Evolutionary conservation across 2,329 filamentous ascomycete species (phyloP).

Genomic region (Stemphylium beticola): DNA sequence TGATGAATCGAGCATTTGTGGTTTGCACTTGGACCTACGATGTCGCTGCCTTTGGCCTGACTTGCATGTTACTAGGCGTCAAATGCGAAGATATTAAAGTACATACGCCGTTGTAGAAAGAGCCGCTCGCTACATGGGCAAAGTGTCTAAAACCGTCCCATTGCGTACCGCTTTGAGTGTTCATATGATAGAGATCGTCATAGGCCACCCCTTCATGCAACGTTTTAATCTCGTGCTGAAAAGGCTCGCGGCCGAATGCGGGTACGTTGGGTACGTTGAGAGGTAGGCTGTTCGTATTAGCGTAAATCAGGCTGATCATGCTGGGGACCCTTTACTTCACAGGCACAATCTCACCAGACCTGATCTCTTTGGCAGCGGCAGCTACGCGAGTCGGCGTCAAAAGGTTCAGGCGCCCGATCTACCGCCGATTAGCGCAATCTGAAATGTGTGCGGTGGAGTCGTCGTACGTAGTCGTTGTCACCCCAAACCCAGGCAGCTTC

Average conservation of each 20-base stretch:
- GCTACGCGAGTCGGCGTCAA: conserved; percentile 62
- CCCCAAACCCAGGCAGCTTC: conserved; percentile 68
- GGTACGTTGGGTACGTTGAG: conserved; percentile 60
- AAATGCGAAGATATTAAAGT: background rate
- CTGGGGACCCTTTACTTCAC: conserved; percentile 54
- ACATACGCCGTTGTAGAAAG: conserved; percentile 51
- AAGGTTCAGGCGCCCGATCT: conserved; percentile 61
- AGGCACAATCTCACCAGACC: conserved; percentile 62
- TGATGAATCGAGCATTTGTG: conserved; percentile 55
- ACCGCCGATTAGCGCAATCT: conserved; percentile 8
- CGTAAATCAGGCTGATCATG: background rate
- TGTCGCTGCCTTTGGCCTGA: conserved; percentile 50
- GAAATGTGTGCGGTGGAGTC: background rate
- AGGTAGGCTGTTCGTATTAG: conserved; percentile 53
- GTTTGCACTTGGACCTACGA: conserved; percentile 49
- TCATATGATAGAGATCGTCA: conserved; percentile 53
- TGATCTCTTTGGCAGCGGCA: conserved; percentile 60
- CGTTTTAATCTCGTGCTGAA: conserved; percentile 62
- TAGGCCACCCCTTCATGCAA: conserved; percentile 46
- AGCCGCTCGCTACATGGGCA: conserved; percentile 47
- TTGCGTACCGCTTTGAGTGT: conserved; percentile 54
- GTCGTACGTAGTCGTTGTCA: conserved; percentile 57
- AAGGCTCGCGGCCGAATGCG: conserved; percentile 59
- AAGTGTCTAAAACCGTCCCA: conserved; percentile 57
- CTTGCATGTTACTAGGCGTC: background rate